Evolutionary conservation across 305 asterid genomes (phyloP).

Genomic region (Rubia balearica): DNA sequence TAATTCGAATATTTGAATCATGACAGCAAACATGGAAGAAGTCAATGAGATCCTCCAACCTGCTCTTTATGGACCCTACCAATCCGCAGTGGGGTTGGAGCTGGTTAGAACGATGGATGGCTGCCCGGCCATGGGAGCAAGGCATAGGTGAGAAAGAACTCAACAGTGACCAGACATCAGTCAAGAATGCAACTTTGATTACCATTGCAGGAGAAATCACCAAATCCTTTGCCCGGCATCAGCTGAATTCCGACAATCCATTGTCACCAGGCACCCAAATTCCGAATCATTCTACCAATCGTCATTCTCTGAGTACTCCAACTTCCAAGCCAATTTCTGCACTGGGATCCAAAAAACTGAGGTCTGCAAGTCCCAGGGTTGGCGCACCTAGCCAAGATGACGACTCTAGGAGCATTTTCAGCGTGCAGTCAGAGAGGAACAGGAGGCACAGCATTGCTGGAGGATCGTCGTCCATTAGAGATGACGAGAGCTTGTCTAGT

Average conservation of each 20-base stretch:
- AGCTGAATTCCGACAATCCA: slow-evolving; percentile 58
- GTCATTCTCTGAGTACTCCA: slow-evolving; percentile 44
- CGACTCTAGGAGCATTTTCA: slow-evolving; percentile 54
- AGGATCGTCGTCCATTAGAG: slow-evolving; percentile 66
- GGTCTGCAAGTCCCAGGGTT: slow-evolving; percentile 56
- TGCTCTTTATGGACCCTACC: slow-evolving; percentile 87
- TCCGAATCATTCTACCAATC: slow-evolving; percentile 27
- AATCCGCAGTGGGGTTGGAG: slow-evolving; percentile 99
- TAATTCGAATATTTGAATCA: not conserved
- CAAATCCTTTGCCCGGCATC: slow-evolving; percentile 79
- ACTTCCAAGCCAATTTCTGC: slow-evolving; percentile 34
- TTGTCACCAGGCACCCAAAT: slow-evolving; percentile 49
- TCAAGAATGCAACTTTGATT: slow-evolving; percentile 34
- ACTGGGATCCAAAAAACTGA: slow-evolving; percentile 38
- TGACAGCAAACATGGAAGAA: slow-evolving; percentile 90
- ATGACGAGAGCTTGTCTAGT: slow-evolving; percentile 82
- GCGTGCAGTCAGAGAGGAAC: slow-evolving; percentile 58
- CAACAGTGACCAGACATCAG: slow-evolving; percentile 36
- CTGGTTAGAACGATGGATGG: slow-evolving; percentile 94
- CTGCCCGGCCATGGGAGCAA: slow-evolving; percentile 64
- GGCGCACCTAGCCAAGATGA: slow-evolving; percentile 63
- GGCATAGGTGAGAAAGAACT: slow-evolving; percentile 44
- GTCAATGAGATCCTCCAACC: slow-evolving; percentile 56
- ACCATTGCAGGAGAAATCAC: slow-evolving; percentile 58
- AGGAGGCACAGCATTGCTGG: slow-evolving; percentile 90